Evolutionary conservation across 1,284 basidiomycete genomes (phyloP).

Genomic region (Ganoderma lucidum): DNA sequence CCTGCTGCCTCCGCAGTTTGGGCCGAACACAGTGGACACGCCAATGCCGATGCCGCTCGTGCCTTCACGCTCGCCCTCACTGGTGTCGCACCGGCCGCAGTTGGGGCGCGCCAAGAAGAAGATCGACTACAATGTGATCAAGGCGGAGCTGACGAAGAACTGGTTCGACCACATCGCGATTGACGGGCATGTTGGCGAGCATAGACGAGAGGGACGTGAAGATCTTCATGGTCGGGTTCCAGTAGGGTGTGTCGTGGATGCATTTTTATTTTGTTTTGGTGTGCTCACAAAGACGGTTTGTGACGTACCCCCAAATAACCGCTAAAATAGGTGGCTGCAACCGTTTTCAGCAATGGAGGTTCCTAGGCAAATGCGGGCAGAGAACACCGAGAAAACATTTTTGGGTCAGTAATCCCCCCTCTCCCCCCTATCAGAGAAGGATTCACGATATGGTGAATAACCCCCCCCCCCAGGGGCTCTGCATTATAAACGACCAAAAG

Average conservation of each 20-base stretch:
- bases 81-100: constrained; percentile 48
- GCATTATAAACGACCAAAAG: too few species aligned
- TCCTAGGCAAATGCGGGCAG: too few species aligned
- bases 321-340: too few species aligned
- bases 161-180: constrained; percentile 71
- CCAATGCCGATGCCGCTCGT: constrained; percentile 28
- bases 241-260: constrained; percentile 58
- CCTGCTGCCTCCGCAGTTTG: constrained; percentile 27
- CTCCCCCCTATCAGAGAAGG: too few species aligned
- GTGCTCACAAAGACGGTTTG: constrained; percentile 13
- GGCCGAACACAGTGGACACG: constrained; percentile 26
- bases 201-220: constrained; percentile 70
- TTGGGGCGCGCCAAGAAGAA: constrained; percentile 43
- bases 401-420: too few species aligned
- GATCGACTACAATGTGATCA: constrained; percentile 54
- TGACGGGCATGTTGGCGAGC: constrained; percentile 55
- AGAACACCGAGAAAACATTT: too few species aligned
- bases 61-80: constrained; percentile 57
- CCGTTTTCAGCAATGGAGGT: too few species aligned
- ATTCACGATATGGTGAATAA: too few species aligned
- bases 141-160: constrained; percentile 64
- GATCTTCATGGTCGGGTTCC: constrained; percentile 67
- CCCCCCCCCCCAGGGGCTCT: too few species aligned
- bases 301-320: neutral
- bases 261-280: neutral